These are phyloP conservation scores for Phytophthora quininea DNA, from an alignment of 352 stramenopile genomes.

Conservation along the genomic window DNA sequence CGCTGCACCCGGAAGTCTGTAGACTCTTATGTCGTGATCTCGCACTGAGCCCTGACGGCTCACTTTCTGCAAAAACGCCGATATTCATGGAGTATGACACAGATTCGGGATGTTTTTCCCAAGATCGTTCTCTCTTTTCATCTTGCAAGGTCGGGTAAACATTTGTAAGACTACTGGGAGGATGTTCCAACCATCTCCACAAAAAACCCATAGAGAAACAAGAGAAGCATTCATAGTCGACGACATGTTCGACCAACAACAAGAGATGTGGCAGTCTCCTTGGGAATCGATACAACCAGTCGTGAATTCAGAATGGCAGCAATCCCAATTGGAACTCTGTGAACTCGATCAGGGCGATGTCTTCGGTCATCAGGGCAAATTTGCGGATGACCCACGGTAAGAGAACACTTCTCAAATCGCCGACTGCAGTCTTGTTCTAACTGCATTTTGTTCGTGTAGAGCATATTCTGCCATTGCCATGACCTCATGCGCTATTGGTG, in stretches of 20 bases:
- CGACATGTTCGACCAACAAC: constrained; percentile 5
- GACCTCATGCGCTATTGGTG: constrained; percentile 29
- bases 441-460: constrained; percentile 11
- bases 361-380: constrained; percentile 40
- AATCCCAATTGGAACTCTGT: constrained; percentile 33
- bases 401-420: too few species aligned
- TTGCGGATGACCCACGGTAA: constrained; percentile 26
- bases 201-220: too few species aligned
- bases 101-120: constrained; percentile 1
- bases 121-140: constrained; percentile 30
- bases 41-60: constrained; percentile 22
- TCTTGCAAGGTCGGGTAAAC: constrained; percentile 34
- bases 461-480: constrained; percentile 34
- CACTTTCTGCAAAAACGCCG: constrained; percentile 27
- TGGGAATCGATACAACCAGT: constrained; percentile 17
- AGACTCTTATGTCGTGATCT: constrained; percentile 41
- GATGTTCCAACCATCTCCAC: constrained; percentile 30
- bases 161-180: constrained; percentile 27
- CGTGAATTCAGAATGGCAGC: constrained; percentile 23
- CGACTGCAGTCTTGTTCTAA: too few species aligned
- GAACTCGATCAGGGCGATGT: constrained; percentile 31
- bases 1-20: constrained; percentile 43
- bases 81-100: constrained; percentile 40
- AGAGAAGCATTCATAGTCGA: constrained; percentile 2
- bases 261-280: background rate